Evolutionary conservation across 202 grass and related monocot species (phyloP).

Genomic region (Brachypodium distachyon): DNA sequence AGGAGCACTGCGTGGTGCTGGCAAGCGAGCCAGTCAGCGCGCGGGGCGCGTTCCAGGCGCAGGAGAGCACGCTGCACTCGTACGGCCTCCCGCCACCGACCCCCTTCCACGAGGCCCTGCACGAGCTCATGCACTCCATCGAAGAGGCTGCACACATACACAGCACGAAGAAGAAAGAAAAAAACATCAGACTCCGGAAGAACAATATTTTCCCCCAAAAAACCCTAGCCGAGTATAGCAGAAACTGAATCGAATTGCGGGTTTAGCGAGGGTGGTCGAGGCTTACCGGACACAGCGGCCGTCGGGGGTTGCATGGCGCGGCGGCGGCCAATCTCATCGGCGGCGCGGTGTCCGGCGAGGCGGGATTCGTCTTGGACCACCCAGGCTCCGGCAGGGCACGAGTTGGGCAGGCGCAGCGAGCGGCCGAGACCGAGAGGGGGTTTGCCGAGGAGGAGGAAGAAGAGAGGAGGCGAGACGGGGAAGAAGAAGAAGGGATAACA

Average conservation of each 20-base stretch:
- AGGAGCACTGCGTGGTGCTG: constrained; percentile 75
- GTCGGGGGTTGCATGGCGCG: constrained; percentile 60
- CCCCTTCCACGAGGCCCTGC: constrained; percentile 40
- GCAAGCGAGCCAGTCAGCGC: constrained; percentile 81
- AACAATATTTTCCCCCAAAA: background rate
- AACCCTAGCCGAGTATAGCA: background rate
- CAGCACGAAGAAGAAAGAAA: background rate
- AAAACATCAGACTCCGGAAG: background rate
- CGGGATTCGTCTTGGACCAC: background rate
- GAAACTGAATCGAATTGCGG: background rate
- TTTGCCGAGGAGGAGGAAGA: constrained; percentile 7
- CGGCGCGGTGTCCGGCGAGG: constrained; percentile 18
- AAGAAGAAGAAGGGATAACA: constrained; percentile 65
- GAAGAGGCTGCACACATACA: constrained; percentile 25
- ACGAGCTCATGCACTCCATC: constrained; percentile 60
- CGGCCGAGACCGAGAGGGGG: constrained; percentile 11
- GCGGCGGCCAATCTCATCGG: constrained; percentile 63
- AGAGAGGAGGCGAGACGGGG: background rate
- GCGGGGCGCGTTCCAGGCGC: constrained; percentile 88
- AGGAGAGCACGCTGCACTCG: constrained; percentile 90
- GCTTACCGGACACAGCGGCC: constrained; percentile 44
- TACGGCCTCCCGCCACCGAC: constrained; percentile 45
- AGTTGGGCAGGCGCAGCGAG: background rate
- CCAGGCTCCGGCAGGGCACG: background rate
- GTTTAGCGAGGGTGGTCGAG: no score